Base-by-base conservation (phyloP, 495 filamentous ascomycete genomes). In the Penicillium desertorum region DNA sequence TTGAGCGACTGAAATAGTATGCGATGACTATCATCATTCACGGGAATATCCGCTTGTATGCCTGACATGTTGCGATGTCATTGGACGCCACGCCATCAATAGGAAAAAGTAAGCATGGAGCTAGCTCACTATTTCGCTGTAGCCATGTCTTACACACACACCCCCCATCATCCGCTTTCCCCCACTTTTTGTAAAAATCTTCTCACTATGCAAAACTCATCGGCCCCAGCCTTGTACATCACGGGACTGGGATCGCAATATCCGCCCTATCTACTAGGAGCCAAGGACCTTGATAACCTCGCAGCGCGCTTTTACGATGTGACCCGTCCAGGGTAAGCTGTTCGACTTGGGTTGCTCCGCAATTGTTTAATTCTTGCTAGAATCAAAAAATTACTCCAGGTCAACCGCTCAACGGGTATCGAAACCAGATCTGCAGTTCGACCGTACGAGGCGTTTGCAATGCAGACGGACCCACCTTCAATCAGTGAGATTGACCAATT, bases 321-420 rank as follows among this genome's bases (percentile, higher is more conserved):
- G 5, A 37, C 4, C 23, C 23, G 32, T 25, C 48, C 48, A 41
- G 48, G 48, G 48, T 51, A 39, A 8, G 32, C 12, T 29, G 8
- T 10, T 25, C 23, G 23, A 25, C 23, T 6, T 25, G 5, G 23
- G 23, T 25, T 25, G 23, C 23, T 25, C 23, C 23, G 23, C 23
- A 25, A 17, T 17, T 4, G 1, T 19, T 25, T 47, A 19, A 47
- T 29, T n/a, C 23, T 23, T n/a, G 39, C 7, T 39, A 39, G 71
- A 42, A 56, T 75, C 22, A 69, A 75, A 48, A 85, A 82, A 65
- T 75, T 88, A 39, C 79, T 84, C 41, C 71, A 74, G 30, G 84
- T 88, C 71, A 88, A 88, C 71, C 74, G 76, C 46, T 83, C 74
- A 59, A 86, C 85, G 1, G 84, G 85, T 39, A 88, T 88, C 43